Percentiles rank a stretch among this genome's conserved stretches.
These are phyloP conservation scores for Ophiostoma himal-ulmi DNA, from an alignment of 2,329 filamentous ascomycete species.

Conservation along the genomic window DNA sequence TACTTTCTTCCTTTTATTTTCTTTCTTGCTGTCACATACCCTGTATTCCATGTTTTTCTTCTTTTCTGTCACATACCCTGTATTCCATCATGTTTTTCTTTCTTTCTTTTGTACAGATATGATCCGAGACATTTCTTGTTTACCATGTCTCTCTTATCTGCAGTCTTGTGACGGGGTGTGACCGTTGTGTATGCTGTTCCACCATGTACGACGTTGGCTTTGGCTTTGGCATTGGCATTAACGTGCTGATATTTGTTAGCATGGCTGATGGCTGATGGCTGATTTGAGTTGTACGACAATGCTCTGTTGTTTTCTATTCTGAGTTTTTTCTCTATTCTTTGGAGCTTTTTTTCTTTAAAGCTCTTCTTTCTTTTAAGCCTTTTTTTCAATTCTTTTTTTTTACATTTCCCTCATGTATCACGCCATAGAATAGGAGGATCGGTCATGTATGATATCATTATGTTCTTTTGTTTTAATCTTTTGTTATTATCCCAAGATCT, in stretches of 20 bases:
- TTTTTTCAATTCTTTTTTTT: background rate
- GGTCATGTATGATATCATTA: conserved; percentile 1
- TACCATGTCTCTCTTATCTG: background rate
- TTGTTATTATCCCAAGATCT: background rate
- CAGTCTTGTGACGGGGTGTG: conserved; percentile 5
- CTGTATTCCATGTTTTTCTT: background rate
- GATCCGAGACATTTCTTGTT: background rate
- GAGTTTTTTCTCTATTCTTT: background rate
- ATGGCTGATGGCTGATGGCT: background rate
- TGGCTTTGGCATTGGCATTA: background rate
- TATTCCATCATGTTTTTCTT: background rate
- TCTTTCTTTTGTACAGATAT: background rate
- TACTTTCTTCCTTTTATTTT: background rate
- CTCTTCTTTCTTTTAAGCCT: background rate
- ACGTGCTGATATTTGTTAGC: background rate
- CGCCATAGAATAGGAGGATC: conserved; percentile 3
- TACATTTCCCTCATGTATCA: background rate
- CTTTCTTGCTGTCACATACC: background rate
- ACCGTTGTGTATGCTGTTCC: background rate
- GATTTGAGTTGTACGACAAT: background rate
- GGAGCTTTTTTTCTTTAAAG: background rate
- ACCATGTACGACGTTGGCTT: background rate
- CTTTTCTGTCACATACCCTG: background rate
- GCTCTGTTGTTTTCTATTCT: background rate
- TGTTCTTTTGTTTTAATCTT: background rate